Evolutionary conservation across 495 filamentous ascomycete species (phyloP).

Genomic region (Cudoniella acicularis): DNA sequence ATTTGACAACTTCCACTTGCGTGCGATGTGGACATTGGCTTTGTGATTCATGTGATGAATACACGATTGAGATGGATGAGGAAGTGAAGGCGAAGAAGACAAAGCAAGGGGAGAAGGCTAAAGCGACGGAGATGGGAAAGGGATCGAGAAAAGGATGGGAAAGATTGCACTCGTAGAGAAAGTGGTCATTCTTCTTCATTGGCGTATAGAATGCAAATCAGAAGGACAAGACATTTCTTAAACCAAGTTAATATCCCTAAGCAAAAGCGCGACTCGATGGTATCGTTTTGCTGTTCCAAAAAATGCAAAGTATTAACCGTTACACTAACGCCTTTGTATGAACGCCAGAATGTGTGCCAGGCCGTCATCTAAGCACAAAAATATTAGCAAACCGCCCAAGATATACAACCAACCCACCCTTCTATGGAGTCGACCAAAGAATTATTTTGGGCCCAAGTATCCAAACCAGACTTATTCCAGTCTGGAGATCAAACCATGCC

Average conservation of each 20-base stretch:
- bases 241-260: no score
- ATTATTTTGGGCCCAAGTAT: neutral
- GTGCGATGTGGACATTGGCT: neutral
- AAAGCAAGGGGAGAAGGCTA: no score
- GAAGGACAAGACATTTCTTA: no score
- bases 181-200: neutral
- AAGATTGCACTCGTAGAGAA: neutral
- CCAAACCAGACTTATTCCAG: constrained; percentile 13
- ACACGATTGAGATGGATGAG: neutral
- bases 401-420: neutral
- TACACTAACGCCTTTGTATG: neutral
- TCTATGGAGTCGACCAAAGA: neutral
- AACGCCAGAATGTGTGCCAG: neutral
- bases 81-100: no score
- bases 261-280: no score
- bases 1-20: neutral
- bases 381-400: neutral
- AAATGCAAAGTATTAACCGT: neutral
- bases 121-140: neutral
- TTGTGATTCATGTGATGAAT: neutral
- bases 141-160: neutral
- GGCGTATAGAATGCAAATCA: no score
- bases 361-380: neutral
- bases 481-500: constrained; percentile 36
- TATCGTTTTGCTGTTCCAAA: neutral